Base-by-base conservation (phyloP, 768 basidiomycete genomes). In the Trametes maxima region DNA sequence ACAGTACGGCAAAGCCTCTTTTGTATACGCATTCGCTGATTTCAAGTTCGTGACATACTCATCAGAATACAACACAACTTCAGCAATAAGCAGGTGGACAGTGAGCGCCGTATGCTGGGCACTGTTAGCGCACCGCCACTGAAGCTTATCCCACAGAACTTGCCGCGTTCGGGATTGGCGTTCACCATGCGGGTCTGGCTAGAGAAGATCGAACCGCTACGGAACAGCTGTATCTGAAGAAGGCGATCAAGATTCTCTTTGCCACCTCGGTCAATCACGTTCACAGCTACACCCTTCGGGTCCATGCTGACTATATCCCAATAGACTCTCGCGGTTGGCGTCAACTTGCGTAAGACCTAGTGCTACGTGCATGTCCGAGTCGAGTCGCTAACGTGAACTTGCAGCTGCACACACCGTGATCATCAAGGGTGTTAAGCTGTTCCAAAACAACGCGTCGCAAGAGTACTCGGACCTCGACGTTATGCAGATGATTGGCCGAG, bases 401-500 rank as follows among this genome's bases (percentile, higher is more conserved):
- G 2, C 63, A 94, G 92, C 96, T 48, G 95, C 95, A 1, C 92
- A 96, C 68, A 90, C 90, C 64, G 96, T 96, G 50, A 84, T 98
- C 62, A 89, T 99, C 67, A 94, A 93, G 68, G 96, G 95, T 3
- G 95, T 96, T 22, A 87, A 86, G 67, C 78, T 84, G 3, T 99
- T 87, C 71, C 84, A 87, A 63, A 89, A 88, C 52, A 84, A 82
- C 46, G 77, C 77, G 16, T 84, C 85, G 48, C 78, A 81, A 36
- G 95, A 98, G 67, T 97, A 97, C 73, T 89, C 90, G 0, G 95
- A 97, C 70, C 80, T 97, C 5, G 97, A 98, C 67, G 81, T 98
- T 28, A 86, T 92, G 82, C 95, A 97, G 73, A 98, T 98, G 96
- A 84, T 98, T 59, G 97, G 96, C 7, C 85, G 97, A 48, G 95